Conservation (phyloP, 805 yeast genomes). For the Schizosaccharomyces osmophilus region DNA sequence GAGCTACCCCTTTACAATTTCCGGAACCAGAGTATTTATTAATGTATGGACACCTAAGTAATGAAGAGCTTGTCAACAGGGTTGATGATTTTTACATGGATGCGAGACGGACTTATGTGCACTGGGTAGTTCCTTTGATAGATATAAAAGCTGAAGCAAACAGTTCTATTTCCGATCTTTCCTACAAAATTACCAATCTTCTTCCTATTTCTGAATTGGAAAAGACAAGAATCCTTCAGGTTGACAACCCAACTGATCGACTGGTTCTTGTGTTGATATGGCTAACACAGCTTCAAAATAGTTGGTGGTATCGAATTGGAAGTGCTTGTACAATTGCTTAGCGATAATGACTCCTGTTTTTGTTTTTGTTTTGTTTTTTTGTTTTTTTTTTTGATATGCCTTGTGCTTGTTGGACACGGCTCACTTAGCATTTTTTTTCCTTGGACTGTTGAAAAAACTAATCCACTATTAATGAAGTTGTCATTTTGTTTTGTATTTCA, state of each 20-base stretch:
- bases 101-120: neutral
- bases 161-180: neutral
- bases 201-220: neutral
- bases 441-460: too few species aligned
- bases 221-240: neutral
- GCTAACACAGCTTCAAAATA: neutral
- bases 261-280: neutral
- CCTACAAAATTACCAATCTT: neutral
- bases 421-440: neutral
- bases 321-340: neutral
- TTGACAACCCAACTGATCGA: neutral
- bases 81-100: neutral
- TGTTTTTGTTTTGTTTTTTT: neutral
- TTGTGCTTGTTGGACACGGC: neutral
- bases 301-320: neutral
- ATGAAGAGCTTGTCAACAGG: neutral
- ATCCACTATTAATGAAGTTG: too few species aligned
- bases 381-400: neutral
- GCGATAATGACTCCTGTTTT: neutral
- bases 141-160: neutral
- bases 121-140: neutral
- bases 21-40: neutral
- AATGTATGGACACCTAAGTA: neutral
- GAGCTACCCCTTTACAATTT: neutral
- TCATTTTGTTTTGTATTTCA: neutral